Conservation (phyloP, 257 asterid genomes). For the Coffea canephora region DNA sequence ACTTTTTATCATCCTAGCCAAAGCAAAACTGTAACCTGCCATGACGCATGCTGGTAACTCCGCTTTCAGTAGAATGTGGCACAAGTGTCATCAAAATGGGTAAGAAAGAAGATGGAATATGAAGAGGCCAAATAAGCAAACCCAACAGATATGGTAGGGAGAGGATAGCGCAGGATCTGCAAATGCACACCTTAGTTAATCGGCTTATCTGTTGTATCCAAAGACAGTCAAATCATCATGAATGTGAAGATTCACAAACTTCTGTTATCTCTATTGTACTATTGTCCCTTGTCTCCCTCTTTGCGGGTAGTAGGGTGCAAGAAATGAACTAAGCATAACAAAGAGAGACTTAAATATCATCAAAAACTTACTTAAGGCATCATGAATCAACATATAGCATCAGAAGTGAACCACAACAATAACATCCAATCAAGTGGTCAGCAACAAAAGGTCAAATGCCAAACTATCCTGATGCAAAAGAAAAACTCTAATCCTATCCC, state of each 20-base stretch:
- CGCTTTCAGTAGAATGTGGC: neutral
- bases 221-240: neutral
- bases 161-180: conserved; percentile 10
- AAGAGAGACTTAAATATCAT: neutral
- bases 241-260: neutral
- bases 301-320: neutral
- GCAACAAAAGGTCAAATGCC: too few species aligned
- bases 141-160: conserved; percentile 9
- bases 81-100: neutral
- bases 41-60: conserved; percentile 4
- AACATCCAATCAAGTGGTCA: neutral
- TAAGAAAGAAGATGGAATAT: neutral
- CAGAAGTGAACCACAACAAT: neutral
- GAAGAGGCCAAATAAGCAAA: conserved; percentile 13
- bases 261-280: neutral
- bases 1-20: conserved; percentile 9
- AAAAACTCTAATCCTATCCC: neutral
- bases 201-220: neutral
- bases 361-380: neutral
- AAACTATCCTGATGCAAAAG: neutral
- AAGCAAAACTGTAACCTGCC: conserved; percentile 24
- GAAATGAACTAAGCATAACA: neutral
- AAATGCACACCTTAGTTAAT: neutral
- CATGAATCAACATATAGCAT: neutral
- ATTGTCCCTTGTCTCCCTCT: too few species aligned